Conservation (phyloP, 2,329 filamentous ascomycete species). For the Tolypocladium nubicola region DNA sequence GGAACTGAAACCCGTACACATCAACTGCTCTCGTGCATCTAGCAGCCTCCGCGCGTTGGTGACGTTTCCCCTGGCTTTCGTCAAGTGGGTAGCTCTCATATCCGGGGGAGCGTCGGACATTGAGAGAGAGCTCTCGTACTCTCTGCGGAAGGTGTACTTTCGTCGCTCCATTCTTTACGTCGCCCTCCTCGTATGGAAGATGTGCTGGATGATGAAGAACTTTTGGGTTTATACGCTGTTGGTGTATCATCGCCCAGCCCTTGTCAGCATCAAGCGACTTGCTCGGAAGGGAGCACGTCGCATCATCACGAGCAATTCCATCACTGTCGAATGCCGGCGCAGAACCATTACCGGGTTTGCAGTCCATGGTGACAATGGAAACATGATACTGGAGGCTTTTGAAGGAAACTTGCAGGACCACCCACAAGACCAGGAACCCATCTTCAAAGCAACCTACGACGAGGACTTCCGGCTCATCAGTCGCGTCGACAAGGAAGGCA, state of each 20-base stretch:
- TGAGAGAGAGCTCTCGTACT: constrained; percentile 24
- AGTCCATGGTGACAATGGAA: constrained; percentile 11
- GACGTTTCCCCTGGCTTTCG: constrained; percentile 13
- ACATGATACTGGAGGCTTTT: constrained; percentile 18
- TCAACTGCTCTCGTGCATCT: not conserved
- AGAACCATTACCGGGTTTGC: constrained; percentile 21
- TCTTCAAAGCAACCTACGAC: constrained; percentile 17
- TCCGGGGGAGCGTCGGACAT: constrained; percentile 22
- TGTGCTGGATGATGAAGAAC: constrained; percentile 20
- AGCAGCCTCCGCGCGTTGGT: constrained; percentile 6
- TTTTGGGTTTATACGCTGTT: constrained; percentile 19
- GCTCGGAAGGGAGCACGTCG: constrained; percentile 19
- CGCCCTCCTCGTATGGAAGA: constrained; percentile 18
- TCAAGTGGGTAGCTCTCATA: constrained; percentile 23
- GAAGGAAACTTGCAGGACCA: constrained; percentile 12
- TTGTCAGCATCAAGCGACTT: constrained; percentile 20
- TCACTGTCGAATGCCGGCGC: constrained; percentile 19
- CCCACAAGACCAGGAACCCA: constrained; percentile 9
- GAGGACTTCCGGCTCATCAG: constrained; percentile 13
- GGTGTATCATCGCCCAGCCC: constrained; percentile 19
- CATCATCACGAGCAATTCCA: constrained; percentile 14
- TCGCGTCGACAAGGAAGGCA: constrained; percentile 10
- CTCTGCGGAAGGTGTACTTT: constrained; percentile 14
- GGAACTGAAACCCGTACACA: constrained; percentile 1
- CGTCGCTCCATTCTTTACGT: constrained; percentile 12